phyloP scores from a whole-genome alignment of 2,329 filamentous ascomycete genomes.

The Diaporthe caulivora region DNA sequence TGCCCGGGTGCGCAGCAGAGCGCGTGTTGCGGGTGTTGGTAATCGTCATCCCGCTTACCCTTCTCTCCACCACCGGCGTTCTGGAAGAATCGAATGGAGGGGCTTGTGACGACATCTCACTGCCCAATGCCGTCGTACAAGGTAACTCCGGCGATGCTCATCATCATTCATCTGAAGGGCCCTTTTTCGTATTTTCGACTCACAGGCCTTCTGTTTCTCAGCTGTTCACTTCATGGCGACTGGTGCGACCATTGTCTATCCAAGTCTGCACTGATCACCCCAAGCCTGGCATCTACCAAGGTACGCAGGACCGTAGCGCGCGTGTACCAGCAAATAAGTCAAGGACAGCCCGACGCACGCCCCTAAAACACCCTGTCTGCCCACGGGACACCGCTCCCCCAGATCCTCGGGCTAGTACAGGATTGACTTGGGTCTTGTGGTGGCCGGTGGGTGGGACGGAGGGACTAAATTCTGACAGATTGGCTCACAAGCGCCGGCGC shows the following conservation, averaged over 20 bases:
- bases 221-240: neutral
- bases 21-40: conserved; percentile 7
- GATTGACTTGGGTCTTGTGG: conserved; percentile 12
- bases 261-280: conserved; percentile 13
- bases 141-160: conserved; percentile 27
- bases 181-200: neutral
- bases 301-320: conserved; percentile 3
- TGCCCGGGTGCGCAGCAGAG: neutral
- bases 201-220: neutral
- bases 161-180: conserved; percentile 25
- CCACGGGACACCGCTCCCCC: conserved; percentile 15
- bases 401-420: conserved; percentile 2
- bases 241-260: neutral
- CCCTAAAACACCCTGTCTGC: conserved; percentile 10
- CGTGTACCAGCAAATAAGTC: conserved; percentile 1
- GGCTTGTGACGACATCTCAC: conserved; percentile 37
- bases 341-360: conserved; percentile 1
- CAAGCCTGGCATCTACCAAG: neutral
- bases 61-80: conserved; percentile 24
- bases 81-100: conserved; percentile 34
- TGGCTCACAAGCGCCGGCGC: conserved; percentile 1
- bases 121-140: conserved; percentile 30
- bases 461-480: conserved; percentile 19
- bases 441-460: neutral
- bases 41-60: conserved; percentile 33